Conservation (phyloP, 1,284 basidiomycete genomes). For the Pyrrhoderma noxium region DNA sequence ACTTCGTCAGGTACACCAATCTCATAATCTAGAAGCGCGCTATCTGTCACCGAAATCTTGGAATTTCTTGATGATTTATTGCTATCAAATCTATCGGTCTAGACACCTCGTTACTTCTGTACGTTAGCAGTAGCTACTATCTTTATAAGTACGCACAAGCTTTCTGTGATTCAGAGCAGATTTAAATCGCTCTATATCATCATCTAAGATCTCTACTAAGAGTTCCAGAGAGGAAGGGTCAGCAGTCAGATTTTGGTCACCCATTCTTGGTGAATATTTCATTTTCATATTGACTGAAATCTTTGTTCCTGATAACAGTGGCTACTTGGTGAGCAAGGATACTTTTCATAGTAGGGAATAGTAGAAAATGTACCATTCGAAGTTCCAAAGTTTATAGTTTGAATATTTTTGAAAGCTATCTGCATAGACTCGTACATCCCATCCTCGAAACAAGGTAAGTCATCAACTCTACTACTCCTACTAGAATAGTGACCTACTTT, state of each 20-base stretch:
- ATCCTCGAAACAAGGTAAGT: conserved; percentile 25
- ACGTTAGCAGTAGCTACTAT: conserved; percentile 1
- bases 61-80: too few relatives aligned
- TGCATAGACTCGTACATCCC: conserved; percentile 36
- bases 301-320: neutral
- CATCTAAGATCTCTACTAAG: conserved; percentile 31
- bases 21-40: conserved; percentile 14
- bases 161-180: conserved; percentile 34
- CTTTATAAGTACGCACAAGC: conserved; percentile 29
- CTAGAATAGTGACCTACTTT: conserved; percentile 27
- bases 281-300: conserved; percentile 29
- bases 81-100: too few relatives aligned
- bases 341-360: neutral
- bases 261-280: conserved; percentile 34
- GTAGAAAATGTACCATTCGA: conserved; percentile 1
- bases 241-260: conserved; percentile 24
- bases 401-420: conserved; percentile 38
- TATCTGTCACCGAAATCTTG: conserved; percentile 18
- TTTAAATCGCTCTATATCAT: conserved; percentile 32
- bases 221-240: conserved; percentile 23
- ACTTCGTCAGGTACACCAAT: too few relatives aligned
- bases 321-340: neutral
- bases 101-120: neutral
- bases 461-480: neutral
- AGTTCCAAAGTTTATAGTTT: conserved; percentile 26